Conservation (phyloP, 2,329 filamentous ascomycete genomes). For the Aspergillus quadrilineatus region DNA sequence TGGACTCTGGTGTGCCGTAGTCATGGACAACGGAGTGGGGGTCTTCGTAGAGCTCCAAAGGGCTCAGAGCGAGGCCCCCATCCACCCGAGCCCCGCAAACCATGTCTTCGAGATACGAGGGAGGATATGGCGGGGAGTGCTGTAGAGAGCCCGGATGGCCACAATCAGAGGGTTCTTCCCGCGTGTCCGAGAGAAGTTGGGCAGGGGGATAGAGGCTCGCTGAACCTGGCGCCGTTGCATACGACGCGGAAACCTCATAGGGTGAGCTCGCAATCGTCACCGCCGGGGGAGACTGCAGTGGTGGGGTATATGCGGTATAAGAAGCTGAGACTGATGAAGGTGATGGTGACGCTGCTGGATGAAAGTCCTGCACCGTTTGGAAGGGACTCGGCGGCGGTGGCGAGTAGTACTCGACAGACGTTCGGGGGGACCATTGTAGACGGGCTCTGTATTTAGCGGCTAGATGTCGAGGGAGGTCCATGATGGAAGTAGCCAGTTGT, state of each 20-base stretch:
- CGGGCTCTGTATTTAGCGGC: slow-evolving; percentile 67
- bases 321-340: slow-evolving; percentile 39
- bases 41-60: slow-evolving; percentile 34
- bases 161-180: slow-evolving; percentile 35
- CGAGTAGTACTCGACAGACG: slow-evolving; percentile 39
- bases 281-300: slow-evolving; percentile 41
- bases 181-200: slow-evolving; percentile 34
- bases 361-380: slow-evolving; percentile 31
- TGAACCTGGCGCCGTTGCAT: slow-evolving; percentile 35
- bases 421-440: slow-evolving; percentile 60
- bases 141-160: slow-evolving; percentile 31
- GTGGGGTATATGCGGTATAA: slow-evolving; percentile 43
- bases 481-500: slow-evolving; percentile 64
- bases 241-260: slow-evolving; percentile 35
- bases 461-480: slow-evolving; percentile 71
- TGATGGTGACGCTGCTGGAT: slow-evolving; percentile 36
- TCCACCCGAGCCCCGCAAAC: slow-evolving; percentile 32
- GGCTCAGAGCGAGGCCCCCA: slow-evolving; percentile 25
- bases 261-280: slow-evolving; percentile 40
- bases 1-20: slow-evolving; percentile 36
- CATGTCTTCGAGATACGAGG: slow-evolving; percentile 37
- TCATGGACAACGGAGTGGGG: slow-evolving; percentile 34
- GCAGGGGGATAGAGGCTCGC: slow-evolving; percentile 40
- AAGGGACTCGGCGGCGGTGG: slow-evolving; percentile 38
- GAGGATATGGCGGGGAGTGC: slow-evolving; percentile 39